phyloP scores from a whole-genome alignment of 768 basidiomycete genomes.

The Botryobasidium botryosum region DNA sequence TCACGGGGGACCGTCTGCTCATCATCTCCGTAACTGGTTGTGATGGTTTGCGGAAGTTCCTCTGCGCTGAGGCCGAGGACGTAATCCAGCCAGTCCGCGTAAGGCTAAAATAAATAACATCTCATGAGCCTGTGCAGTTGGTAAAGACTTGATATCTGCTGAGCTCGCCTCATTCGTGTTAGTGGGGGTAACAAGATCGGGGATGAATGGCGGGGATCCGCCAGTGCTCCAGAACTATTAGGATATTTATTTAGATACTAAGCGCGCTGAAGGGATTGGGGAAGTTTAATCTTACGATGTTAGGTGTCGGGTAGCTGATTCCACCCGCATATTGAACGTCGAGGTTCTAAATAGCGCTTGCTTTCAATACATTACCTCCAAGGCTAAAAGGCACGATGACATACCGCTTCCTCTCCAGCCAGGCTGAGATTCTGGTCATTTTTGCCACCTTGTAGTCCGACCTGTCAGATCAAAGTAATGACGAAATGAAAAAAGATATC shows the following conservation, averaged over 20 bases:
- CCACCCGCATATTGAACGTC: conserved; percentile 7
- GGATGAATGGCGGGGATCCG: conserved; percentile 41
- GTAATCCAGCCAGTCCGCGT: conserved; percentile 26
- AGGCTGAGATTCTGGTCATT: conserved; percentile 38
- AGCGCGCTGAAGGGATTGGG: not conserved
- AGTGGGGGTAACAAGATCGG: conserved; percentile 27
- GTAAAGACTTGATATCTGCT: not conserved
- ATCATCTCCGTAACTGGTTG: conserved; percentile 55
- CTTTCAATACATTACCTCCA: not conserved
- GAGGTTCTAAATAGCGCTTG: conserved; percentile 22
- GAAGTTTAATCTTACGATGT: not conserved
- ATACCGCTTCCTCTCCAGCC: conserved; percentile 42
- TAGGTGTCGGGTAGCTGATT: not conserved
- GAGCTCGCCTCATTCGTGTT: too few relatives aligned
- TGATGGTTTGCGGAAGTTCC: conserved; percentile 40
- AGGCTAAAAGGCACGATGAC: not conserved
- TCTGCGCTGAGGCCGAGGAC: conserved; percentile 24
- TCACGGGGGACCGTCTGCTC: conserved; percentile 35
- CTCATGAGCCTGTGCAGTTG: not conserved
- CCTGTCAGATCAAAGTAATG: not conserved
- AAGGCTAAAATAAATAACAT: not conserved
- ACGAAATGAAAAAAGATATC: not conserved
- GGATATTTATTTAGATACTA: not conserved
- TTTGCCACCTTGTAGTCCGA: conserved; percentile 30
- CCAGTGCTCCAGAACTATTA: conserved; percentile 38